A percentile compares a stretch with the other conserved stretches of the same genome.
Evolutionary conservation across 441 rosid species (phyloP).

Genomic region (Euphorbia celastroides): DNA sequence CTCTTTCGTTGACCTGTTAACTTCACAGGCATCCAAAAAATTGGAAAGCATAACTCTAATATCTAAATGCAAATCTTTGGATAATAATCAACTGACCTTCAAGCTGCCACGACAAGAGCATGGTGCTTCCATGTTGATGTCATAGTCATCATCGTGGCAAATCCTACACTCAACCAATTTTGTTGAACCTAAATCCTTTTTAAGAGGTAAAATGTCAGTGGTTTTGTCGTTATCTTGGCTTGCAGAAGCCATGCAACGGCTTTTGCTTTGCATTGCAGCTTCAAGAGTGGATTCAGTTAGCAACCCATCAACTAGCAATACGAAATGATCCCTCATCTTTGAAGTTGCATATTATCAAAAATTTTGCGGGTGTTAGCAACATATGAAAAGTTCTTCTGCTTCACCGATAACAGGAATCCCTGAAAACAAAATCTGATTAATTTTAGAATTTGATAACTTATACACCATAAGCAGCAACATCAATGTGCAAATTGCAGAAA

Average conservation of each 20-base stretch:
- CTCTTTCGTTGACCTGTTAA: no score
- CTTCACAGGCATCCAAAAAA: no score
- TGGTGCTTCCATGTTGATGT: slow-evolving; percentile 87
- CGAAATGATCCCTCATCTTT: slow-evolving; percentile 94
- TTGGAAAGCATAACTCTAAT: no score
- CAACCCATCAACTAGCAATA: slow-evolving; percentile 79
- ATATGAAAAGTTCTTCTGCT: slow-evolving; percentile 1
- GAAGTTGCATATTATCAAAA: slow-evolving; percentile 17
- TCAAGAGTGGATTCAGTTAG: slow-evolving; percentile 82
- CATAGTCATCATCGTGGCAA: slow-evolving; percentile 87
- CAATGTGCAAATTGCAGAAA: slow-evolving; percentile 2
- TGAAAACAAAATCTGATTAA: neutral
- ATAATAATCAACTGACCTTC: no score
- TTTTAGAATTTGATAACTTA: neutral
- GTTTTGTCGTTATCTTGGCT: slow-evolving; percentile 36
- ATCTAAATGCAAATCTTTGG: no score
- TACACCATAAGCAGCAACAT: neutral
- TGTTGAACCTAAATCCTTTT: slow-evolving; percentile 36
- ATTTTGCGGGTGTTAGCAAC: slow-evolving; percentile 8
- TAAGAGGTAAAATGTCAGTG: slow-evolving; percentile 27
- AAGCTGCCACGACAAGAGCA: slow-evolving; percentile 93
- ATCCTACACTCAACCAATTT: slow-evolving; percentile 82
- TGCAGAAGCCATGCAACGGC: slow-evolving; percentile 41
- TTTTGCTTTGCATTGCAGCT: slow-evolving; percentile 83
- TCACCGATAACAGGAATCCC: neutral